Base-by-base conservation (phyloP, 2,329 filamentous ascomycete species). In the Xylaria sp. region DNA sequence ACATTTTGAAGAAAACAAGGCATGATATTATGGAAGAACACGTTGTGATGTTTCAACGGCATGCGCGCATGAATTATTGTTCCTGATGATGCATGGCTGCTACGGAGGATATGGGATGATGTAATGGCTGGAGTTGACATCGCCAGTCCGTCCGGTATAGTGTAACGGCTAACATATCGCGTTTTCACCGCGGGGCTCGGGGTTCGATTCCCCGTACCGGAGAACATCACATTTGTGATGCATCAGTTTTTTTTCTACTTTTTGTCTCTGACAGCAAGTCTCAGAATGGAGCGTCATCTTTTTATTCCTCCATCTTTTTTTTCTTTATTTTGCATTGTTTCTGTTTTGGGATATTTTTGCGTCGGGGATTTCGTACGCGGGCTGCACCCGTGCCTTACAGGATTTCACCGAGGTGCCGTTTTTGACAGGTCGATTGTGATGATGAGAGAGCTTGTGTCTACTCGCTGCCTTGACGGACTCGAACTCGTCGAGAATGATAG, bases 81-180 rank as follows among this genome's bases (percentile, higher is more conserved):
- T 30, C 23, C 23, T 30, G 23, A 5, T 30, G 23, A 30, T 30
- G 23, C 23, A 30, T 30, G 23, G 23, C 23, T 30, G 23, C 23
- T 4, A 30, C 4, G 23, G 23, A 30, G 23, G 23, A 30, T 30
- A 30, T 30, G 23, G 23, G 23, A n/a, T 35, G 23, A 16, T 2
- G 23, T 23, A 35, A 51, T 34, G 23, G 23, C 4, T 16, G 10
- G 1, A 2, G 49, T 4, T n/a, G 13, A 5, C 10, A 6, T 51
- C 23, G 35, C 5, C 18, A 50, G 23, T 13, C 30, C 2, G 13
- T 51, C 49, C 49, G 49, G 49, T 51, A 51, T 51, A 51, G 49
- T 51, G 49, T 51, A 51, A 51, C 49, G 49, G 49, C 49, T 51
- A 51, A 51, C 49, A 51, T 51, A 51, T 51, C 49, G 49, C 49